Evolutionary conservation across 306 rosid species (phyloP).

Genomic region (Cercis canadensis): DNA sequence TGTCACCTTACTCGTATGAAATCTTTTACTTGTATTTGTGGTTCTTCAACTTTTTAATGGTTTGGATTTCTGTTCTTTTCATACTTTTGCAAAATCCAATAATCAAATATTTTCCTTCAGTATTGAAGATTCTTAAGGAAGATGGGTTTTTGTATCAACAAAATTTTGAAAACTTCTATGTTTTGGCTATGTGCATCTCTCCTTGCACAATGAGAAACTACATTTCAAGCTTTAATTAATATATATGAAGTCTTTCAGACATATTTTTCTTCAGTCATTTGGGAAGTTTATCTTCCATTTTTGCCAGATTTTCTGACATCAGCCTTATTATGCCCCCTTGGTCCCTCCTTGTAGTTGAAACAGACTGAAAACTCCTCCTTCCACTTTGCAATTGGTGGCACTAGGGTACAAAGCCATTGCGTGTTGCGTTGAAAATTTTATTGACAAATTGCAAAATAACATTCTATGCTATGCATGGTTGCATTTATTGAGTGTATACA

Average conservation of each 20-base stretch:
- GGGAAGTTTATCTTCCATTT: constrained; percentile 13
- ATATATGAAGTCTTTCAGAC: neutral
- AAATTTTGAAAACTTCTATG: neutral
- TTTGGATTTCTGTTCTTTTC: neutral
- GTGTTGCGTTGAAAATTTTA: constrained; percentile 19
- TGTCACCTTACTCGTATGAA: constrained; percentile 11
- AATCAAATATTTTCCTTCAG: constrained; percentile 9
- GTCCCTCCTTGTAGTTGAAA: constrained; percentile 22
- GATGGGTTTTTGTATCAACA: neutral
- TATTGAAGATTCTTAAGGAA: constrained; percentile 20
- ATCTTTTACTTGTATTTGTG: constrained; percentile 11
- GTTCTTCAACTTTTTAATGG: neutral
- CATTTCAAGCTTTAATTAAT: neutral
- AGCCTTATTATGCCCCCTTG: constrained; percentile 12
- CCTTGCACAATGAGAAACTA: constrained; percentile 14
- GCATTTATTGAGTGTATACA: no score
- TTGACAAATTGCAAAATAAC: neutral
- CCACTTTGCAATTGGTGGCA: constrained; percentile 17
- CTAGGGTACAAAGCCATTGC: constrained; percentile 23
- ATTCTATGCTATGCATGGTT: no score
- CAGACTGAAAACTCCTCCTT: constrained; percentile 20
- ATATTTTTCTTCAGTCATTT: constrained; percentile 27
- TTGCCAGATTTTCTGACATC: constrained; percentile 21
- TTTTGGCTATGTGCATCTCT: neutral
- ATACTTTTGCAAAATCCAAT: constrained; percentile 18